phyloP scores from a whole-genome alignment of 2,329 filamentous ascomycete species.

The Septoria petroselini region DNA sequence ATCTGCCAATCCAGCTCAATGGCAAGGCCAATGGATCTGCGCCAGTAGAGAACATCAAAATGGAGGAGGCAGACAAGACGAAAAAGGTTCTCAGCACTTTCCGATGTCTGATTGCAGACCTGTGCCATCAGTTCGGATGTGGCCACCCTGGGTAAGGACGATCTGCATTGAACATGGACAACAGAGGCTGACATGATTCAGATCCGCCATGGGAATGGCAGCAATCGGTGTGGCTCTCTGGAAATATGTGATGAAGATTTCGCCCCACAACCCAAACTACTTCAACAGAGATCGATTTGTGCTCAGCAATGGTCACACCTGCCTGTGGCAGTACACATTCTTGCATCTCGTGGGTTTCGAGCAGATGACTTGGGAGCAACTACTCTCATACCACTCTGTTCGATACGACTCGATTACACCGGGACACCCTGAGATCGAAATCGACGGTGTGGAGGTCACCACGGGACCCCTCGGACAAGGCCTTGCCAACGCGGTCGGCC shows the following conservation, averaged over 20 bases:
- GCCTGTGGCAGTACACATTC: constrained; percentile 56
- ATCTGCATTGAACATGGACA: neutral
- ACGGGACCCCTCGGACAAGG: constrained; percentile 60
- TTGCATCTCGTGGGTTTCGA: constrained; percentile 53
- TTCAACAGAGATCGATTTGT: constrained; percentile 64
- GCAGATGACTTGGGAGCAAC: constrained; percentile 55
- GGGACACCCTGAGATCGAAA: constrained; percentile 54
- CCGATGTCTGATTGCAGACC: constrained; percentile 62
- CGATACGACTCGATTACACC: constrained; percentile 51
- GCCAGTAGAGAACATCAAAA: constrained; percentile 27
- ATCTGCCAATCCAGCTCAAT: constrained; percentile 30
- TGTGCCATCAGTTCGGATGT: constrained; percentile 67
- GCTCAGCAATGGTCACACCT: constrained; percentile 59
- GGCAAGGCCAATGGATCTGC: constrained; percentile 25
- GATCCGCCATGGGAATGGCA: constrained; percentile 59
- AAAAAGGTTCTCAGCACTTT: constrained; percentile 59
- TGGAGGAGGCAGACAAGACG: constrained; percentile 34
- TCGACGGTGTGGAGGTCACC: constrained; percentile 58
- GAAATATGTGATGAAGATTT: constrained; percentile 62
- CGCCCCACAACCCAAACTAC: constrained; percentile 53
- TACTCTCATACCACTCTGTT: constrained; percentile 54
- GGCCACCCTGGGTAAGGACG: constrained; percentile 62
- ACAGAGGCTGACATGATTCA: constrained; percentile 26
- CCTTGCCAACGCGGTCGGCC: constrained; percentile 58
- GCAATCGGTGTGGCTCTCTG: constrained; percentile 60